Percentiles rank a stretch among this genome's conserved stretches.
Evolutionary conservation across 2,329 filamentous ascomycete genomes (phyloP).

Genomic region (Penicillium sp.): DNA sequence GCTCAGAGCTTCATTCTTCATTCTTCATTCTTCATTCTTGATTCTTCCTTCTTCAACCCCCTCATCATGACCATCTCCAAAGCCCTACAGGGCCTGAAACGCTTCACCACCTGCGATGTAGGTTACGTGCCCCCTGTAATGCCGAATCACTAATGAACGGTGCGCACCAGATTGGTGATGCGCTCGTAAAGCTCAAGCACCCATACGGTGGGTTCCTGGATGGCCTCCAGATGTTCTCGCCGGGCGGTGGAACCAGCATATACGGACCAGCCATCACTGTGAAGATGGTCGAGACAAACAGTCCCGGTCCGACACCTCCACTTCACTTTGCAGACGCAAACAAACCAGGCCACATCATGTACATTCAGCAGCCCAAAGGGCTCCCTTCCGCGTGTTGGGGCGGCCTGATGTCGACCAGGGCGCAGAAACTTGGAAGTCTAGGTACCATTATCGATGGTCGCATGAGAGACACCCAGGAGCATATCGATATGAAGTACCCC

Average conservation of each 20-base stretch:
- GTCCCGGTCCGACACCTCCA: conserved; percentile 11
- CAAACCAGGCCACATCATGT: conserved; percentile 17
- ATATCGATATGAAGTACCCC: conserved; percentile 15
- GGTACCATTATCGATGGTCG: conserved; percentile 16
- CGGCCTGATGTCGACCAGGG: conserved; percentile 16
- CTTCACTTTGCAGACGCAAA: conserved; percentile 17
- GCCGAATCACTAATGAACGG: not conserved
- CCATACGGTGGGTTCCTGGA: conserved; percentile 16
- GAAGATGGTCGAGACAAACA: conserved; percentile 16
- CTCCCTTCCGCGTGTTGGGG: conserved; percentile 15
- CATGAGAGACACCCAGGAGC: conserved; percentile 13
- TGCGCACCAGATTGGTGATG: conserved; percentile 13
- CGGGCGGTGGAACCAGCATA: conserved; percentile 9
- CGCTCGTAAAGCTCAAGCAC: conserved; percentile 16
- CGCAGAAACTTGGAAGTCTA: conserved; percentile 11
- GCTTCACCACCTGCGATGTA: conserved; percentile 18
- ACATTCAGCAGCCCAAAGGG: conserved; percentile 16
- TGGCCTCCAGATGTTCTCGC: conserved; percentile 16
- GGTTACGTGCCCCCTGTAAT: not conserved
- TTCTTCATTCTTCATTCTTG: not conserved
- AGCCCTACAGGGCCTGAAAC: conserved; percentile 10
- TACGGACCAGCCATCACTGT: conserved; percentile 14
- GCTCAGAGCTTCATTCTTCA: not conserved
- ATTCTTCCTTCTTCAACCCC: not conserved
- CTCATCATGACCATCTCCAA: conserved; percentile 8